Evolutionary conservation across 2,329 filamentous ascomycete species (phyloP).

Genomic region (Colletotrichum limetticola): DNA sequence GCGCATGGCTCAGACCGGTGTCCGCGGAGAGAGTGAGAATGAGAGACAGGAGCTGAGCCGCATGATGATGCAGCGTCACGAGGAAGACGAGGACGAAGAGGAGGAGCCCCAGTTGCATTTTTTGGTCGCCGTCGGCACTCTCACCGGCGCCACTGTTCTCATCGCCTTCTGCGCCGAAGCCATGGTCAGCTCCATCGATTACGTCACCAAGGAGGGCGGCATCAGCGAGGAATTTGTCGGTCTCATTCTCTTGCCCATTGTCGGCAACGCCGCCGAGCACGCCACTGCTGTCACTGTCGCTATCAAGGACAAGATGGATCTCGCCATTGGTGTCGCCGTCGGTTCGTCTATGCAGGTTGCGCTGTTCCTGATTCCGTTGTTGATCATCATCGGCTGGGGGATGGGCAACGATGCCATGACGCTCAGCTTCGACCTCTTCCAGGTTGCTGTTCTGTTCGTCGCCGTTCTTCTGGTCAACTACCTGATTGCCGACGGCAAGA

Average conservation of each 20-base stretch:
- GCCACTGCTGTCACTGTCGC: conserved; percentile 84
- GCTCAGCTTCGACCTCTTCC: conserved; percentile 88
- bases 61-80: conserved; percentile 55
- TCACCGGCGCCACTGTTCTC: conserved; percentile 78
- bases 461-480: conserved; percentile 89
- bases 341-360: conserved; percentile 85
- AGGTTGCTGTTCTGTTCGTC: conserved; percentile 86
- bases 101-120: conserved; percentile 82
- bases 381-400: conserved; percentile 83
- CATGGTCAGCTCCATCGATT: conserved; percentile 79
- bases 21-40: conserved; percentile 48
- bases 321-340: conserved; percentile 83
- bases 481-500: conserved; percentile 83
- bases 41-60: conserved; percentile 53
- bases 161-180: conserved; percentile 87
- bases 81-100: conserved; percentile 74
- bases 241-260: conserved; percentile 82
- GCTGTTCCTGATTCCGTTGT: conserved; percentile 80
- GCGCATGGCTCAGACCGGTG: conserved; percentile 47
- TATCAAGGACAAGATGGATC: conserved; percentile 86
- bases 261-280: conserved; percentile 87
- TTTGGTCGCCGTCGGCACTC: conserved; percentile 75
- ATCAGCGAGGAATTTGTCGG: conserved; percentile 82
- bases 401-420: conserved; percentile 79
- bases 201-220: conserved; percentile 67